These are phyloP conservation scores for Elaeis oleifera DNA, from an alignment of 202 grass and related monocot genomes.

Conservation along the genomic window DNA sequence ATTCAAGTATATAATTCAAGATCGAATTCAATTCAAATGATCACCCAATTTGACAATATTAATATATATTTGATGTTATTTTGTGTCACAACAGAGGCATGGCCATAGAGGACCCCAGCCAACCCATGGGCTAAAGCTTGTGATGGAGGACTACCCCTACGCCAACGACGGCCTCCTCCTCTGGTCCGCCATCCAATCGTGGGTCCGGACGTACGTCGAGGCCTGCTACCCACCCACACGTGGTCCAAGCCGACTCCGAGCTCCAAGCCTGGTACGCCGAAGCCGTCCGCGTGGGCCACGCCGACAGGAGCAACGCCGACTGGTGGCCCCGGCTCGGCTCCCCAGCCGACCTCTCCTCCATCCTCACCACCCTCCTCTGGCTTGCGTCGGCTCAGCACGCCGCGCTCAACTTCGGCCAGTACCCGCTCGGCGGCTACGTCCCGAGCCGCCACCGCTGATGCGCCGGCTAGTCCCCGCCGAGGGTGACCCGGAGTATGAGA, in stretches of 20 bases:
- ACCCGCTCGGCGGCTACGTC: constrained; percentile 17
- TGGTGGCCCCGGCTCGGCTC: constrained; percentile 16
- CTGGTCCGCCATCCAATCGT: constrained; percentile 11
- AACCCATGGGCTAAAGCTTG: constrained; percentile 10
- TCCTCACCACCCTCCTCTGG: constrained; percentile 19
- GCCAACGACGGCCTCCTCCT: constrained; percentile 13
- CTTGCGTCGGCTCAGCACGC: constrained; percentile 15
- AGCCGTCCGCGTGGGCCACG: constrained; percentile 16
- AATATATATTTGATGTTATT: neutral
- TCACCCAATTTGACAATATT: too few relatives aligned
- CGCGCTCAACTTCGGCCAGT: constrained; percentile 22
- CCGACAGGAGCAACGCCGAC: constrained; percentile 1
- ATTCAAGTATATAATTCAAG: too few relatives aligned
- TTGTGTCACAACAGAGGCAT: constrained; percentile 1
- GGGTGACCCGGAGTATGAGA: constrained; percentile 15
- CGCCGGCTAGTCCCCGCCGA: constrained; percentile 13
- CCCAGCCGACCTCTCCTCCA: neutral
- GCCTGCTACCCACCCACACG: constrained; percentile 1
- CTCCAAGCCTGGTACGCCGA: constrained; percentile 14
- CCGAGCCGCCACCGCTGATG: constrained; percentile 13
- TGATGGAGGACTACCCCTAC: constrained; percentile 20
- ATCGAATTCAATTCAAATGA: too few relatives aligned
- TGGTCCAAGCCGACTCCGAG: constrained; percentile 8
- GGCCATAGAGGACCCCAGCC: constrained; percentile 5
- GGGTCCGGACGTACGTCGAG: constrained; percentile 5